Conservation (phyloP, 164 flowering plant genomes). For the Stephania japonica region DNA sequence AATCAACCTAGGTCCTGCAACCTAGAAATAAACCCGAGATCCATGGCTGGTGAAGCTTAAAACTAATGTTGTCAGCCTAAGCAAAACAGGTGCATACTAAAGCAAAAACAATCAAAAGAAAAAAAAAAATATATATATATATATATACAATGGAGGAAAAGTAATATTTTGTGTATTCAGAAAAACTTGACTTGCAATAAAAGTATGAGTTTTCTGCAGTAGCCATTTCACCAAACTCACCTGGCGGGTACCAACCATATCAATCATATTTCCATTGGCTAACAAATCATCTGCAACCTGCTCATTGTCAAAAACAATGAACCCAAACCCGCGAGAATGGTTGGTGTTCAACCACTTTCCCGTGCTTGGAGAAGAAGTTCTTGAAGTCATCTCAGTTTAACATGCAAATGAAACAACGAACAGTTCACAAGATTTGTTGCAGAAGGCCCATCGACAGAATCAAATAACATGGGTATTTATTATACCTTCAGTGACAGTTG, state of each 20-base stretch:
- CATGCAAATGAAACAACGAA: neutral
- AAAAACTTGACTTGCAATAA: neutral
- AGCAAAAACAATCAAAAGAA: neutral
- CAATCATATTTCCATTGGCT: conserved; percentile 81
- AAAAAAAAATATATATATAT: neutral
- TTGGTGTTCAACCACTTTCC: conserved; percentile 77
- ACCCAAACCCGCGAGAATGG: conserved; percentile 91
- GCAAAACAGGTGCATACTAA: neutral
- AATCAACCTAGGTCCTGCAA: conserved; percentile 59
- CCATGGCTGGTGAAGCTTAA: conserved; percentile 19
- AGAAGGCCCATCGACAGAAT: neutral
- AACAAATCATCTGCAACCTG: conserved; percentile 74
- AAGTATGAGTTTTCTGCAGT: neutral
- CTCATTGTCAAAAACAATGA: conserved; percentile 75
- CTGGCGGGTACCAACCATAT: conserved; percentile 76
- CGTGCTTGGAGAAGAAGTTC: conserved; percentile 74
- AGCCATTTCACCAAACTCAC: conserved; percentile 41
- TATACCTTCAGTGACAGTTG: conserved; percentile 67
- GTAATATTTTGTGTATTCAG: neutral
- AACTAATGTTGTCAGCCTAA: neutral
- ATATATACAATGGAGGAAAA: no score
- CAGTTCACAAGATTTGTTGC: neutral
- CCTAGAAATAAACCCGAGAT: conserved; percentile 20
- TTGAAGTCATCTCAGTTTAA: conserved; percentile 62
- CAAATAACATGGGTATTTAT: neutral